These are phyloP conservation scores for Gynandropsis gynandra DNA, from an alignment of 345 rosid genomes.

Conservation along the genomic window DNA sequence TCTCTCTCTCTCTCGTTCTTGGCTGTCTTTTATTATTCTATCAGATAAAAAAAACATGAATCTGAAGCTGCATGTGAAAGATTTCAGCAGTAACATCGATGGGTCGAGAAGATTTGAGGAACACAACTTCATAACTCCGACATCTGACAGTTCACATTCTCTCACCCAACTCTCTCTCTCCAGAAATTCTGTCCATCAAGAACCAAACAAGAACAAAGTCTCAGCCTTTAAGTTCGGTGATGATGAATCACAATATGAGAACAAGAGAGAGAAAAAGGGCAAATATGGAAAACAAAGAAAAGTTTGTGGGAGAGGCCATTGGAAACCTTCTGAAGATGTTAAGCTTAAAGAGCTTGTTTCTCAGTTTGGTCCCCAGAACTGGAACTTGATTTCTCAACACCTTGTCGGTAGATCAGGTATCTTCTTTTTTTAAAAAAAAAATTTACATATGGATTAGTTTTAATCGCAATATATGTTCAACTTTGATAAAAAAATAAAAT, in stretches of 20 bases:
- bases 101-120: conserved; percentile 11
- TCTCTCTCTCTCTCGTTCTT: not conserved
- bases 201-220: conserved; percentile 17
- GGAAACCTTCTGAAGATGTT: conserved; percentile 21
- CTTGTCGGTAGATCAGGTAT: conserved; percentile 90
- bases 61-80: conserved; percentile 16
- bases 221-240: conserved; percentile 15
- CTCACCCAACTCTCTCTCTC: conserved; percentile 13
- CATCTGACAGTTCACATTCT: not conserved
- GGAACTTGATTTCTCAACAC: conserved; percentile 86
- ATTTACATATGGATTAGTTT: not conserved
- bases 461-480: not conserved
- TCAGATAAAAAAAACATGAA: conserved; percentile 17
- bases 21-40: conserved; percentile 11
- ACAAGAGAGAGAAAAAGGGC: conserved; percentile 8
- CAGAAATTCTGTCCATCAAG: not conserved
- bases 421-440: not conserved
- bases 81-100: conserved; percentile 15
- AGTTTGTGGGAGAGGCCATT: conserved; percentile 27
- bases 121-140: conserved; percentile 21
- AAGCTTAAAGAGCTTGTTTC: conserved; percentile 53
- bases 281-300: conserved; percentile 17
- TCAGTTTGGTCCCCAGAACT: conserved; percentile 85
- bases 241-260: conserved; percentile 15
- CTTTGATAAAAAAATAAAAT: too few relatives aligned